Conservation (phyloP, 2,329 filamentous ascomycete species). For the Diaporthe vexans region DNA sequence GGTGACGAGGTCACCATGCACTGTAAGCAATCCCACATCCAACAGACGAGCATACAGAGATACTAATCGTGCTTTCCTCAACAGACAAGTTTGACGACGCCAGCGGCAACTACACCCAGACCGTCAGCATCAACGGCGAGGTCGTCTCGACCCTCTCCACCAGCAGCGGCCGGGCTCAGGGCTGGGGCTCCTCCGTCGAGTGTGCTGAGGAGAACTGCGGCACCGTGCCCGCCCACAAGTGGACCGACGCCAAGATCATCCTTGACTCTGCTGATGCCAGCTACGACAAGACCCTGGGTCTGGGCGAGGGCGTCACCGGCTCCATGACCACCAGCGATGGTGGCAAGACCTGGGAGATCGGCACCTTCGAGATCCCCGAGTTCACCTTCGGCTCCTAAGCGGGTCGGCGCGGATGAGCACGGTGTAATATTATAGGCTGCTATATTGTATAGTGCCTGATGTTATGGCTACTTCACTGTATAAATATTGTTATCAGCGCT, state of each 20-base stretch:
- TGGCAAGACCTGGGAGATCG: slow-evolving; percentile 40
- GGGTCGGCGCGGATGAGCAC: not conserved
- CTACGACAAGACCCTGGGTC: slow-evolving; percentile 37
- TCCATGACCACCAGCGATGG: slow-evolving; percentile 39
- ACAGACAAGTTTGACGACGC: slow-evolving; percentile 48
- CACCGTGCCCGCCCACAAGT: slow-evolving; percentile 41
- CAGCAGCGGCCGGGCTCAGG: slow-evolving; percentile 56
- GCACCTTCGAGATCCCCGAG: slow-evolving; percentile 41
- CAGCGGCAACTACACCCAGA: slow-evolving; percentile 57
- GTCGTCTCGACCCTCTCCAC: slow-evolving; percentile 60
- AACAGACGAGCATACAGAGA: not conserved
- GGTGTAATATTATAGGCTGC: not conserved
- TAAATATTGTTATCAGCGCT: slow-evolving; percentile 14
- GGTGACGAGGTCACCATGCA: slow-evolving; percentile 57
- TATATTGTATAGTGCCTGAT: not conserved
- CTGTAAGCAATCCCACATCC: slow-evolving; percentile 45
- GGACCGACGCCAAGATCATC: slow-evolving; percentile 41
- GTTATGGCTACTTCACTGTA: slow-evolving; percentile 16
- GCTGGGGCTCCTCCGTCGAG: slow-evolving; percentile 64
- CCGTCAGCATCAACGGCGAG: slow-evolving; percentile 51
- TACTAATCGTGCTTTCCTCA: not conserved
- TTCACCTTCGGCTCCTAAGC: slow-evolving; percentile 31
- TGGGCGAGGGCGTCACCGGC: slow-evolving; percentile 34
- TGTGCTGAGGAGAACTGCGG: slow-evolving; percentile 85
- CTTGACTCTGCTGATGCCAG: slow-evolving; percentile 35